Evolutionary conservation across 2,329 filamentous ascomycete species (phyloP).

Genomic region (Cercospora nicotianae): DNA sequence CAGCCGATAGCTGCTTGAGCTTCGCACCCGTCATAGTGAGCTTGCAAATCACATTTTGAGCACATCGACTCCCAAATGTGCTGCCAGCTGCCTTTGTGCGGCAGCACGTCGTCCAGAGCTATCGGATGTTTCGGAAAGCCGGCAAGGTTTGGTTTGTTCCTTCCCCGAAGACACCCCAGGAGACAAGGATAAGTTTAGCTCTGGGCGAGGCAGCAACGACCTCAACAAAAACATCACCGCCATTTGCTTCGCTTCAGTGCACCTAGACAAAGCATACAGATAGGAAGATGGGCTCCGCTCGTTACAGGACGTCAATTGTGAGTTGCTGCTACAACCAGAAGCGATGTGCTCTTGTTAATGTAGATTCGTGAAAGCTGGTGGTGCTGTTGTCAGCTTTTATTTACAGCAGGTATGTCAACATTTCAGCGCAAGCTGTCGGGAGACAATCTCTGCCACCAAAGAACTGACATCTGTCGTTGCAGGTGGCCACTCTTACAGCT

Average conservation of each 20-base stretch:
- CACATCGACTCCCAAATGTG: neutral
- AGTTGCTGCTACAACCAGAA: neutral
- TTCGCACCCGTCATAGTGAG: neutral
- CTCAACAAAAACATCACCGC: neutral
- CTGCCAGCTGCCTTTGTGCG: too few relatives aligned
- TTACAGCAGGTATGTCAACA: slow-evolving; percentile 22
- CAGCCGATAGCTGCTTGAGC: neutral
- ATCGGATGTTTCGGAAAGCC: neutral
- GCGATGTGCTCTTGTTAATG: neutral
- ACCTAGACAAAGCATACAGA: neutral
- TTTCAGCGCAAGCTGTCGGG: neutral
- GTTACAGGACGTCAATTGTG: neutral
- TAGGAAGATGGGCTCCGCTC: neutral
- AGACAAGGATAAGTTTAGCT: neutral
- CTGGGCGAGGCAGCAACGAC: neutral
- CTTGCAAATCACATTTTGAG: neutral
- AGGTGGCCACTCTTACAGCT: slow-evolving; percentile 17
- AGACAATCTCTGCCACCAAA: neutral
- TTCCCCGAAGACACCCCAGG: neutral
- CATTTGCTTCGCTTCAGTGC: neutral
- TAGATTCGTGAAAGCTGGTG: slow-evolving; percentile 8
- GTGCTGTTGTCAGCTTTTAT: slow-evolving; percentile 25
- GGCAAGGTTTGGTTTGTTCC: neutral
- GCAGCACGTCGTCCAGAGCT: neutral
- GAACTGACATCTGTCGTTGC: neutral